Percentiles rank a stretch among this genome's conserved stretches.
These are phyloP conservation scores for Xerocomus spinulosus DNA, from an alignment of 768 basidiomycete genomes.

Conservation along the genomic window DNA sequence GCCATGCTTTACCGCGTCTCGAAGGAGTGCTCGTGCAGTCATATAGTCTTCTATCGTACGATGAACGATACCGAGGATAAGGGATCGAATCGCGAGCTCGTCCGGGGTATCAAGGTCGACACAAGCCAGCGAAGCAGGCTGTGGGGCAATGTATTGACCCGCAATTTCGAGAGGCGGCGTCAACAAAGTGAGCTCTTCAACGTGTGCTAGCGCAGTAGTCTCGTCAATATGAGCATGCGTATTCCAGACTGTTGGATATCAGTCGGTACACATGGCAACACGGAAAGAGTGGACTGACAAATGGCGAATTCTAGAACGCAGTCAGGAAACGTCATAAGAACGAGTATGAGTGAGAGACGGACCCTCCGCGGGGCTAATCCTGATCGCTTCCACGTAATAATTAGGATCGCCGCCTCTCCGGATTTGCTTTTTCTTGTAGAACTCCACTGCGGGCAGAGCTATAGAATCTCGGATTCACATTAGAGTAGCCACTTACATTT, in stretches of 20 bases:
- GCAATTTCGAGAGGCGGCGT: conserved; percentile 41
- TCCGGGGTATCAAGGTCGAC: conserved; percentile 62
- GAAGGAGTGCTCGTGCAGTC: conserved; percentile 45
- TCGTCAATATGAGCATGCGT: conserved; percentile 58
- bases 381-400: conserved; percentile 50
- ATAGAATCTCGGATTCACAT: background rate
- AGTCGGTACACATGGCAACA: background rate
- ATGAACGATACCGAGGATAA: conserved; percentile 65
- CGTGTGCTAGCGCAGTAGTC: conserved; percentile 52
- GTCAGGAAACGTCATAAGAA: conserved; percentile 4
- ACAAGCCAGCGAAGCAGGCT: background rate
- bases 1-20: conserved; percentile 45
- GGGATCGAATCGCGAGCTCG: conserved; percentile 62
- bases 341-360: conserved; percentile 11
- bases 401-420: conserved; percentile 49
- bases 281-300: conserved; percentile 43
- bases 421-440: conserved; percentile 67
- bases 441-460: conserved; percentile 47
- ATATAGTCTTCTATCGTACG: conserved; percentile 49
- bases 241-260: conserved; percentile 62
- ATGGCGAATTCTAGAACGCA: conserved; percentile 54
- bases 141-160: conserved; percentile 23
- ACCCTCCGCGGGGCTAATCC: conserved; percentile 71
- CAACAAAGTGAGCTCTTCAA: conserved; percentile 47
- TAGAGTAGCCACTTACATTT: conserved; percentile 46